Base-by-base conservation (phyloP, 306 rosid genomes). In the Hippophae gyantsensis region DNA sequence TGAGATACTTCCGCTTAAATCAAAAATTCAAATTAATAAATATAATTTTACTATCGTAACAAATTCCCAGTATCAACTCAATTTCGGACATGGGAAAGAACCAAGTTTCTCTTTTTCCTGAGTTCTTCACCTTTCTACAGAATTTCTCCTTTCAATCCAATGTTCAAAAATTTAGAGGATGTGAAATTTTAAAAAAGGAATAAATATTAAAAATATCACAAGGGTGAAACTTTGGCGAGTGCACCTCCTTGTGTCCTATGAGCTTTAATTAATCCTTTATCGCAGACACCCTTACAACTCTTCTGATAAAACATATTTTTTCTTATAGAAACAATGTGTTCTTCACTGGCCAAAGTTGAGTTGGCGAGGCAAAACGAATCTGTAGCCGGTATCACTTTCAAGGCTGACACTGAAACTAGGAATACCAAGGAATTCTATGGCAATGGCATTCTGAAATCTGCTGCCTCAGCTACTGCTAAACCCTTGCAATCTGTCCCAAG, bases 291-390 rank as follows among this genome's bases (percentile, higher is more conserved):
- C 42, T 63, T 54, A 18, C 54, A 38, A 13, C 42, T 48, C 25
- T 14, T 47, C 55, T 60, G 43, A 71, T 54, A 53, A 55, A 66
- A 58, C 40, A 43, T 63, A n/a, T 27, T 60, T 76, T 49, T 64
- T 56, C 32, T 25, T 40, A 64, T 74, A 83, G 87, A 83, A 76
- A 69, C 83, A 63, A 68, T 62, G 75, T 60, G 69, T 58, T 73
- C 66, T 13, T 64, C 77, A 38, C 43, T 67, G 67, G 64, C 71
- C 66, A 75, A 69, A 73, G 66, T 63, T 52, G 80, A 67, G 48
- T 50, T 6, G 18, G 69, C 44, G 54, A 73, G 41, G 65, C 58
- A 54, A 60, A 68, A 13, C 46, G 80, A 57, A 69, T 59, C 64
- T n/a, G 74, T 45, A 43, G 66, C 70, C 50, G 64, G 27, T 47